These are phyloP conservation scores for Viola pubescens DNA, from an alignment of 441 rosid species.

Conservation along the genomic window DNA sequence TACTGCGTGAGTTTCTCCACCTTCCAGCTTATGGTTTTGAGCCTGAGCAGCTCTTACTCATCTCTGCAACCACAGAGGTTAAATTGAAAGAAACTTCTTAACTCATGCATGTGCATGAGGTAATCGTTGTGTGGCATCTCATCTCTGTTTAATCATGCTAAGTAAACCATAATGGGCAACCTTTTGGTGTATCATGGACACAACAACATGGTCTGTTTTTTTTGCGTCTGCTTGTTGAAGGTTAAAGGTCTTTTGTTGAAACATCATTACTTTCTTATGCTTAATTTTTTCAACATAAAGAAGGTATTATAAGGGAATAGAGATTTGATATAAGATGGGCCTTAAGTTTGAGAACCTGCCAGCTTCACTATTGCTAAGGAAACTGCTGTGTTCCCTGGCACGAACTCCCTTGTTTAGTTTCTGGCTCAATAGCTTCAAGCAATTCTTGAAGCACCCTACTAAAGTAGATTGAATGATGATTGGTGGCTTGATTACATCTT, in stretches of 20 bases:
- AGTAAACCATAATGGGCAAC: background rate
- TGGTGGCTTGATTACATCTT: too few relatives aligned
- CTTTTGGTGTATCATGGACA: background rate
- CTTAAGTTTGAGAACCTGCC: too few relatives aligned
- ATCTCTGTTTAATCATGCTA: background rate
- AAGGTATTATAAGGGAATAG: too few relatives aligned
- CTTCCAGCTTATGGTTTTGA: background rate
- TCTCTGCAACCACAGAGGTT: background rate
- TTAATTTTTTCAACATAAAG: background rate
- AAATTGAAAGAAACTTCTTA: background rate
- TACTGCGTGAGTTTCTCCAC: background rate
- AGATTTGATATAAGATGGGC: too few relatives aligned
- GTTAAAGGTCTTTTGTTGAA: slow-evolving; percentile 4
- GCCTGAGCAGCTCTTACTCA: background rate
- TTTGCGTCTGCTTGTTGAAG: background rate
- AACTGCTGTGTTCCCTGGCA: too few relatives aligned
- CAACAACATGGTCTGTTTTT: background rate
- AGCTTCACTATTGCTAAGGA: too few relatives aligned
- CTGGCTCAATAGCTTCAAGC: too few relatives aligned
- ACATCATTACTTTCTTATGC: background rate
- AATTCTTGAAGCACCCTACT: too few relatives aligned
- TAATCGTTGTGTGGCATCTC: background rate
- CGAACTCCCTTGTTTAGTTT: too few relatives aligned
- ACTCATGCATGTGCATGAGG: too few relatives aligned
- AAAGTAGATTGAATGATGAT: too few relatives aligned